A percentile compares a stretch with the other conserved stretches of the same genome.
phyloP scores from a whole-genome alignment of 2,329 filamentous ascomycete species.

The Fusarium udum region DNA sequence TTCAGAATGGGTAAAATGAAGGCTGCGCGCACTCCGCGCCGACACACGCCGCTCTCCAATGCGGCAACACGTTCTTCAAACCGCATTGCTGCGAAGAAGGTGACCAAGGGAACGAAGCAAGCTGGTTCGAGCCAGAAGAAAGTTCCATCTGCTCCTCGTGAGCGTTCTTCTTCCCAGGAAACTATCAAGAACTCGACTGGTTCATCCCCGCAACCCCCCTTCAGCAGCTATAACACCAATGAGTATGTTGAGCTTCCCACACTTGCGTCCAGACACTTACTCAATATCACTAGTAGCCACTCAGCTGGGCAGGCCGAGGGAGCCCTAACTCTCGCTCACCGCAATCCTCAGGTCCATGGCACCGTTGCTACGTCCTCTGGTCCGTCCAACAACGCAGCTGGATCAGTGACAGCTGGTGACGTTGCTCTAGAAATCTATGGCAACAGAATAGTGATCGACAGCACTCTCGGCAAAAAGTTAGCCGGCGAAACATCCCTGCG shows the following conservation, averaged over 20 bases:
- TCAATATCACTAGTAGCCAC: background rate
- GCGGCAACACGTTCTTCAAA: background rate
- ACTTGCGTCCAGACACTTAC: background rate
- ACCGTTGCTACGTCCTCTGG: background rate
- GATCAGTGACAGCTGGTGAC: constrained; percentile 53
- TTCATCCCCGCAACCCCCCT: background rate
- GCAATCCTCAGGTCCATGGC: background rate
- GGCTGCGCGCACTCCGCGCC: background rate
- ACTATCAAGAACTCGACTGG: background rate
- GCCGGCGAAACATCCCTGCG: constrained; percentile 59
- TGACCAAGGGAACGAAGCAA: background rate
- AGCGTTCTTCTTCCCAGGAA: background rate
- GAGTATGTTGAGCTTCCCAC: background rate
- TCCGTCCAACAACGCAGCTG: background rate
- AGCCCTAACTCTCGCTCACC: background rate
- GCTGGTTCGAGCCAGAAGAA: background rate
- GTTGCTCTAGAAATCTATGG: constrained; percentile 61
- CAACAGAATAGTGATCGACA: constrained; percentile 58
- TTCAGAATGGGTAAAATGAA: constrained; percentile 17
- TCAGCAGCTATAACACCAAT: constrained; percentile 2
- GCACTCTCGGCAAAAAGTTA: constrained; percentile 64
- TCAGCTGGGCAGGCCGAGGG: background rate
- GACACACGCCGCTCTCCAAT: background rate
- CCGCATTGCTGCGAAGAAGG: background rate
- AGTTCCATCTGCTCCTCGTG: background rate